A percentile compares a stretch with the other conserved stretches of the same genome.
Evolutionary conservation across 192 early-diverging fungal genomes (phyloP).

Genomic region (Linnemannia exigua): DNA sequence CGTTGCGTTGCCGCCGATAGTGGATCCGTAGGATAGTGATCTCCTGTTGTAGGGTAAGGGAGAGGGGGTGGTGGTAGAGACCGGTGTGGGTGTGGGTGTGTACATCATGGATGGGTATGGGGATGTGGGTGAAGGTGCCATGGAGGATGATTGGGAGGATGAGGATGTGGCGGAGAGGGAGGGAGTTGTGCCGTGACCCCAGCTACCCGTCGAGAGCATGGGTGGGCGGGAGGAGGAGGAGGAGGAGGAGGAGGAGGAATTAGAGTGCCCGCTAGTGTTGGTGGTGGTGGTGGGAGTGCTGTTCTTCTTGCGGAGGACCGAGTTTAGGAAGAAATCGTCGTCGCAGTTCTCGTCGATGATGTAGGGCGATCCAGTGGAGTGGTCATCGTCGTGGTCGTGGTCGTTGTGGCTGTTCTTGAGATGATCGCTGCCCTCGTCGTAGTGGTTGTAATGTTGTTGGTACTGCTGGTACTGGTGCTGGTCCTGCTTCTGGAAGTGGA

Average conservation of each 20-base stretch:
- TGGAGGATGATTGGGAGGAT: conserved; percentile 19
- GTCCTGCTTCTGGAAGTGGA: background rate
- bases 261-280: background rate
- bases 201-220: background rate
- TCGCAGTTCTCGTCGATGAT: conserved; percentile 55
- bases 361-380: conserved; percentile 19
- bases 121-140: conserved; percentile 22
- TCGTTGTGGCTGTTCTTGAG: background rate
- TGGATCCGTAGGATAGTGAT: background rate
- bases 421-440: background rate
- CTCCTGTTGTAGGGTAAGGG: background rate
- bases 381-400: background rate
- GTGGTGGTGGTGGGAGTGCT: background rate
- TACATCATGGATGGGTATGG: background rate
- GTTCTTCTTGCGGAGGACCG: conserved; percentile 40
- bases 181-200: background rate
- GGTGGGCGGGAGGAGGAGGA: background rate
- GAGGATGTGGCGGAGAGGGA: conserved; percentile 16
- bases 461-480: background rate
- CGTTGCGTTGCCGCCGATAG: background rate
- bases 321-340: conserved; percentile 54
- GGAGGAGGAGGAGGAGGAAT: background rate
- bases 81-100: background rate
- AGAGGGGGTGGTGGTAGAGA: background rate
- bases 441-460: background rate